Evolutionary conservation across 305 asterid genomes (phyloP).

Genomic region (Fraxinus baroniana): DNA sequence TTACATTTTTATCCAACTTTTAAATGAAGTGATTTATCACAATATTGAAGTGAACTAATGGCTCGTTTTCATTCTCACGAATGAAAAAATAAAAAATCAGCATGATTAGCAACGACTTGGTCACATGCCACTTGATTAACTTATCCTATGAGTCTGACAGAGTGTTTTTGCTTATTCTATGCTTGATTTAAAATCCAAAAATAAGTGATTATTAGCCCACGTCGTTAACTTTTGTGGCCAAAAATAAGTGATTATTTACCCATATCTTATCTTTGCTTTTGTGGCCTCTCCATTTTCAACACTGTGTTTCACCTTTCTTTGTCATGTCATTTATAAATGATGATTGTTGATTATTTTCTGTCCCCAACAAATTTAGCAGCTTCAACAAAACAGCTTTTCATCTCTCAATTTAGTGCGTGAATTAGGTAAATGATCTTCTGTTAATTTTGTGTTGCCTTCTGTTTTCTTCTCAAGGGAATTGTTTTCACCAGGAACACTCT

Average conservation of each 20-base stretch:
- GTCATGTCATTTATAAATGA: background rate
- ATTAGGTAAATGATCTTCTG: slow-evolving; percentile 17
- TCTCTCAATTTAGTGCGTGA: background rate
- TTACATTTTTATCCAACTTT: no score
- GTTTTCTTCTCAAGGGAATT: background rate
- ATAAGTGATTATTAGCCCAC: background rate
- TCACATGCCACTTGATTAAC: slow-evolving; percentile 26
- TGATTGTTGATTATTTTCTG: background rate
- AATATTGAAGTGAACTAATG: background rate
- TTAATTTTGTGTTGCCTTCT: background rate
- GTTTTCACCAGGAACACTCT: background rate
- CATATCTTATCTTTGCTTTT: background rate
- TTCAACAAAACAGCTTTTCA: background rate
- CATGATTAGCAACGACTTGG: background rate
- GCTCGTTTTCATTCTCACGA: background rate
- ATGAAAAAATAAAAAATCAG: background rate
- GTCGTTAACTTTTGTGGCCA: slow-evolving; percentile 11
- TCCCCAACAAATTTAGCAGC: background rate
- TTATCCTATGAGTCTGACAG: slow-evolving; percentile 15
- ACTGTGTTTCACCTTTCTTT: slow-evolving; percentile 20
- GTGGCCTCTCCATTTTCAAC: slow-evolving; percentile 27
- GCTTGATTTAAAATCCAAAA: background rate
- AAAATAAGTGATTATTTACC: background rate
- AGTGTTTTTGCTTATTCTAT: slow-evolving; percentile 7
- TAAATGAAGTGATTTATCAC: background rate